phyloP scores from a whole-genome alignment of 108 stramenopile species.

The Mayamaea pseudoterrestris region DNA sequence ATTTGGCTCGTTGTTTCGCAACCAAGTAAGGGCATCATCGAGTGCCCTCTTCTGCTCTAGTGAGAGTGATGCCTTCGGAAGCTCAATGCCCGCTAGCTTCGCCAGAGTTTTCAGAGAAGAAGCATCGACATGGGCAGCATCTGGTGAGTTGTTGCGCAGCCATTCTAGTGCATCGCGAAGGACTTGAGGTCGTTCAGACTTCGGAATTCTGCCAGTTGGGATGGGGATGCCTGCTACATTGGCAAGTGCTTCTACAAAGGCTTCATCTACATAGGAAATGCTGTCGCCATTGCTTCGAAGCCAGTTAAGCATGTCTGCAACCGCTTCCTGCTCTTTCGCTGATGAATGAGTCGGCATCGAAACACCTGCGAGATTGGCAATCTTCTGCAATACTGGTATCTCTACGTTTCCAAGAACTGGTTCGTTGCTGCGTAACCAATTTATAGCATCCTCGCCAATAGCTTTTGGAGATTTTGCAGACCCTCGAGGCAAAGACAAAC shows the following conservation, averaged over 20 bases:
- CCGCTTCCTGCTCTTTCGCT: not conserved
- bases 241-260: not conserved
- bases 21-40: conserved; percentile 18
- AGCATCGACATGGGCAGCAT: not conserved
- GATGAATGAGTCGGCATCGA: not conserved
- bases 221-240: not conserved
- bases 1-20: conserved; percentile 13
- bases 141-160: conserved; percentile 12
- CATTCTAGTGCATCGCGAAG: conserved; percentile 22
- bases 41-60: conserved; percentile 8
- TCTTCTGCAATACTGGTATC: conserved; percentile 5
- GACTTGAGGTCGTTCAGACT: not conserved
- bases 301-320: conserved; percentile 22
- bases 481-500: conserved; percentile 1
- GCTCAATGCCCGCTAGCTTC: conserved; percentile 6
- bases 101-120: no score
- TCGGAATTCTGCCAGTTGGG: not conserved
- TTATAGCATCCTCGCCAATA: conserved; percentile 19
- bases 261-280: conserved; percentile 4
- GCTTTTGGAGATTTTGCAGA: conserved; percentile 19
- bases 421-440: conserved; percentile 25
- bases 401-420: not conserved
- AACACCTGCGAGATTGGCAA: conserved; percentile 1
- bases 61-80: not conserved
- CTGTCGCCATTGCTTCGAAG: conserved; percentile 2